Evolutionary conservation across 2,329 filamentous ascomycete genomes (phyloP), one percentile per base, ranked within the genome.

Genomic region (Aureobasidium sp.): DNA sequence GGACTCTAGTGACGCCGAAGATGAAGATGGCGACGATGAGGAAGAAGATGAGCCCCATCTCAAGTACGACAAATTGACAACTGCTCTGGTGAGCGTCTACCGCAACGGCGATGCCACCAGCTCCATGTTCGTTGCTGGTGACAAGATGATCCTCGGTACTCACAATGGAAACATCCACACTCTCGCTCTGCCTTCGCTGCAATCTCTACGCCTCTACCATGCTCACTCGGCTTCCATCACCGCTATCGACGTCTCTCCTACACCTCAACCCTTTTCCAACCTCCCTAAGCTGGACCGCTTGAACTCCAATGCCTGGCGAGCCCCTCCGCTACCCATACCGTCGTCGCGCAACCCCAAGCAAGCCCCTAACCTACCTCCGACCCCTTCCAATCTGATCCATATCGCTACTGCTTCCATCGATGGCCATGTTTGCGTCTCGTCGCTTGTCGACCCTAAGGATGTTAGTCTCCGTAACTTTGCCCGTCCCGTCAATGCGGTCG

Each of bases 121-220:
- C 75, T 81, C 90, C 9, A 96, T 96, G 73, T 78, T 95, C 55
- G 90, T 96, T 55, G 89, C 89, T 44, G 93, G 93, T 58, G 93
- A 99, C 79, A 97, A 97, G 79, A 96, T 97, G 93, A 88, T 97
- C 65, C 81, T 96, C 68, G 94, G 93, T 67, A 97, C 94, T 36
- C 93, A 99, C 74, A 96, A 96, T 77, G 94, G 94, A 69, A 96
- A 94, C 70, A 93, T 97, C 70, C 89, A 99, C 79, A 87, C 96
- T 65, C 78, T 97, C 51, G 88, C 90, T 66, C 76, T 97, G 20
- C 92, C 94, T 0, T 84, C 86, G 6, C 89, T 97, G 71, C 87
- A 93, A 67, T 80, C 88, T 4, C 75, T 99, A 44, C 87, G 91
- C 70, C 87, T 89, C 64, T 99, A 97, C 73, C 90, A 93, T 70